Percentiles rank a stretch among this genome's conserved stretches.
phyloP scores from a whole-genome alignment of 495 filamentous ascomycete genomes.

The Penicillium robsamsonii region DNA sequence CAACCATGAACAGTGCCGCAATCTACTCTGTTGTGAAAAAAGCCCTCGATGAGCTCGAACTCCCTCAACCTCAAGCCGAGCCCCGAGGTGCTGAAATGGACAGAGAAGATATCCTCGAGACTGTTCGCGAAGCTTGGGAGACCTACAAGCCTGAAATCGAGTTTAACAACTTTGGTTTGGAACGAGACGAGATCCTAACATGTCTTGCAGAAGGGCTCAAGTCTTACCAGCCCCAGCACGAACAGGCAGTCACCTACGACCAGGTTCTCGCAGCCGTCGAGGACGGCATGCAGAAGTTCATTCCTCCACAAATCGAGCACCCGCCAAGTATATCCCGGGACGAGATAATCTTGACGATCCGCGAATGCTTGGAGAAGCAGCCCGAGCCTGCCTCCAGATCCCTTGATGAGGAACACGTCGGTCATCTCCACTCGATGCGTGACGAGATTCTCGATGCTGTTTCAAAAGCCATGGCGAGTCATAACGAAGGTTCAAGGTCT shows the following conservation, averaged over 20 bases:
- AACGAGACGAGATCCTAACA: conserved; percentile 81
- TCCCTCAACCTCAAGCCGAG: conserved; percentile 38
- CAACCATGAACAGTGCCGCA: conserved; percentile 67
- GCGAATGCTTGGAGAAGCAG: conserved; percentile 13
- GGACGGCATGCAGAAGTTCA: conserved; percentile 74
- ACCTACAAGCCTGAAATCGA: conserved; percentile 90
- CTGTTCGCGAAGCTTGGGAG: conserved; percentile 85
- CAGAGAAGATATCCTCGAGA: conserved; percentile 79
- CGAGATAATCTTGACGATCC: conserved; percentile 9
- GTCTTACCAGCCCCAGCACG: conserved; percentile 62
- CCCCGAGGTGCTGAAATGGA: conserved; percentile 47
- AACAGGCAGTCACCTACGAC: conserved; percentile 63
- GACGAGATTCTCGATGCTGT: conserved; percentile 50
- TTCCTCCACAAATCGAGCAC: conserved; percentile 64
- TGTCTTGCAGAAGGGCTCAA: conserved; percentile 81
- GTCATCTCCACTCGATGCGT: conserved; percentile 20
- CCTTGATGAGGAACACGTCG: conserved; percentile 21
- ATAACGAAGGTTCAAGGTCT: neutral
- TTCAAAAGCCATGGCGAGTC: conserved; percentile 13
- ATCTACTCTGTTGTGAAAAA: conserved; percentile 78
- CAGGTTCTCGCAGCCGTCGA: conserved; percentile 81
- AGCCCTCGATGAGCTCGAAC: conserved; percentile 65
- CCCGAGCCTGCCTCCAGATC: conserved; percentile 14
- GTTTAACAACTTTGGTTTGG: conserved; percentile 81
- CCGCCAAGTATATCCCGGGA: conserved; percentile 65